Evolutionary conservation across 768 basidiomycete species (phyloP), one percentile per base, ranked within the genome.

Genomic region (Auricularia cornea): DNA sequence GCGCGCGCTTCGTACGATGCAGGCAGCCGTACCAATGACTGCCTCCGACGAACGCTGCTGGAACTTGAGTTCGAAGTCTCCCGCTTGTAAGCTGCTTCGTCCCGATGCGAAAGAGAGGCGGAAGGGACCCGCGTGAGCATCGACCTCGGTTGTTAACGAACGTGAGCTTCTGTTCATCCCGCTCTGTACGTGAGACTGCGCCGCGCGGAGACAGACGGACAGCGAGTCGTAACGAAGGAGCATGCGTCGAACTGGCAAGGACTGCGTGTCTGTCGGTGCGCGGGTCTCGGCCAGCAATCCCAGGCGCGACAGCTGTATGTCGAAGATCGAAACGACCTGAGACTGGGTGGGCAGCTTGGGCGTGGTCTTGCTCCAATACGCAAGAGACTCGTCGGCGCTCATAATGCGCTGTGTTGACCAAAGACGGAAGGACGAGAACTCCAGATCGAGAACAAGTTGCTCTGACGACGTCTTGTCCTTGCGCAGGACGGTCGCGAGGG

Each of bases 351-450:
- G 56, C 14, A 63, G 11, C 3, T 40, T 18, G 14, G 35, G 35
- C 18, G 32, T 5, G 8, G 26, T 33, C 26, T 30, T 59, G 28
- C 59, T 35, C 32, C 18, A 30, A 11, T 28, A 31, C 29, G 54
- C 23, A 5, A 26, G 10, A 10, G 54, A 16, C 28, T 71, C 76
- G 30, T 77, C 74, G 11, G 69, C 66, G 59, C 78, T 69, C 41
- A 75, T 68, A 44, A 84, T 71, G 61, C 81, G 81, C 52, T 86
- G 87, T 41, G 83, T 65, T 23, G 81, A 66, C 62, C 74, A 77
- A n/a, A 83, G 54, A 40, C 70, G 75, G 10, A 77, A 65, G 3
- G 73, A 75, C 12, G 79, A 74, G 20, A 87, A 48, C 5, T 70
- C 67, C 31, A 81, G 62, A 62, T 86, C 81, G 32, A 86, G 68